Percentiles rank a stretch among this genome's conserved stretches.
Evolutionary conservation across 2,329 filamentous ascomycete genomes (phyloP).

Genomic region (Lecanosticta acicola): DNA sequence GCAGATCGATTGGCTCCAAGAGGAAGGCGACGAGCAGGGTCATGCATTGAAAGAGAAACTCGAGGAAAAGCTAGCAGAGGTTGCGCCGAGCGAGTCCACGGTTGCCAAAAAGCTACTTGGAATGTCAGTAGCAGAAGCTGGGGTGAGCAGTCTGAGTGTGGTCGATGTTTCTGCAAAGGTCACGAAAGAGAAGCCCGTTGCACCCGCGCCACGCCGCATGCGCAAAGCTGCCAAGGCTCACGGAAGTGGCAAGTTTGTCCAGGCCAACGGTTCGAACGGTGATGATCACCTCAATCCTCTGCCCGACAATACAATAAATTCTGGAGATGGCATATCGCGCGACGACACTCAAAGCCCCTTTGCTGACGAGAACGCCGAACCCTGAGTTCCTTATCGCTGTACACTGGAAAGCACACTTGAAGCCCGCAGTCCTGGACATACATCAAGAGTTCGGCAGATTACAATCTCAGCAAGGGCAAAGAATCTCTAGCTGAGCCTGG

Average conservation of each 20-base stretch:
- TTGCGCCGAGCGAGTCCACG: slow-evolving; percentile 25
- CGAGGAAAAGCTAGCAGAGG: slow-evolving; percentile 24
- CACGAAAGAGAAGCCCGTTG: slow-evolving; percentile 74
- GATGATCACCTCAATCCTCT: slow-evolving; percentile 11
- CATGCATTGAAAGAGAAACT: slow-evolving; percentile 16
- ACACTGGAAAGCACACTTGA: not conserved
- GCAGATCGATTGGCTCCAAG: slow-evolving; percentile 34
- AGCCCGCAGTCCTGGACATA: not conserved
- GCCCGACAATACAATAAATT: slow-evolving; percentile 6
- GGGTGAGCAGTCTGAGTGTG: slow-evolving; percentile 69
- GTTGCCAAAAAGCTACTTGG: slow-evolving; percentile 56
- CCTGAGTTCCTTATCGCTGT: slow-evolving; percentile 6
- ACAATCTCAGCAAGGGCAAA: too few relatives aligned
- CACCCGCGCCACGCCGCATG: slow-evolving; percentile 68
- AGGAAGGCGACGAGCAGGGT: slow-evolving; percentile 30
- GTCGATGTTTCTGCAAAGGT: slow-evolving; percentile 62
- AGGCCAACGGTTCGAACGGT: slow-evolving; percentile 6
- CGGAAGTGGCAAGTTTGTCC: slow-evolving; percentile 6
- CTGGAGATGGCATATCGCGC: slow-evolving; percentile 10
- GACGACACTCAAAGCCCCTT: slow-evolving; percentile 20
- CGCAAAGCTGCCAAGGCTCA: slow-evolving; percentile 30
- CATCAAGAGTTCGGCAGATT: not conserved
- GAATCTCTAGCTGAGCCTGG: too few relatives aligned
- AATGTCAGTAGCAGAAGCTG: slow-evolving; percentile 64
- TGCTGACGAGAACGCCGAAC: slow-evolving; percentile 20